Base-by-base conservation (phyloP, 139 green algal species). In the Chlamydomonas incerta region DNA sequence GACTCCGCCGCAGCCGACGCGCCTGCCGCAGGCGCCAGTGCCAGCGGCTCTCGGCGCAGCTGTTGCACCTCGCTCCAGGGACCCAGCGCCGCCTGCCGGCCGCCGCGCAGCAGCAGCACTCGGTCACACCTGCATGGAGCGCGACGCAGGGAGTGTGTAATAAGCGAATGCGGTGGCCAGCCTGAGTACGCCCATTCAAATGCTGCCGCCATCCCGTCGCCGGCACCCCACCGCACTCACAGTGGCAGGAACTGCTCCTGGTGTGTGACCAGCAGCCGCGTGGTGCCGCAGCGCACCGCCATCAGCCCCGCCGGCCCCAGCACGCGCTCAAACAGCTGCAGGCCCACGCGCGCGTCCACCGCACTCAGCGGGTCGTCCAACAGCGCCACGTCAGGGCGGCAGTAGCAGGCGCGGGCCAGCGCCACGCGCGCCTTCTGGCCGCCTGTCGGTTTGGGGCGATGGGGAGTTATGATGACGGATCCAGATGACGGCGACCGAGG, bases 351-450 rank as follows among this genome's bases (percentile, higher is more conserved):
- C 0, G 96, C 87, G 91, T 98, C 96, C n/a, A 98, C 93, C 6
- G 96, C 96, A 9, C 81, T 93, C 41, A 98, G 88, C 0, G 96
- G 96, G 88, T 99, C 96, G 74, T 99, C 96, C 82, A 99, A 85
- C 24, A 99, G 93, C 69, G 92, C 80, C 0, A 98, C 81, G 46
- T 90, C 83, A 0, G 96, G 90, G 0, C 77, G 28, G 1, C 81
- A 88, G 90, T 98, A 98, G 4, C 91, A 91, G 0, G 96, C 95
- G 20, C 96, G 88, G 1, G 96, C 96, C 69, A 98, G 89, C 28
- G 93, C 93, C 41, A 98, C 82, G 18, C 96, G 93, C 0, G 93
- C 93, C 86, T 92, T 90, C 76, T 97, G 94, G 2, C 94, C 94
- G 82, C 94, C 94, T 89, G 82, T n/a, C n/a, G n/a, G n/a, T n/a